Evolutionary conservation across 495 filamentous ascomycete species (phyloP).

Genomic region (Hypoxylon cercidicola): DNA sequence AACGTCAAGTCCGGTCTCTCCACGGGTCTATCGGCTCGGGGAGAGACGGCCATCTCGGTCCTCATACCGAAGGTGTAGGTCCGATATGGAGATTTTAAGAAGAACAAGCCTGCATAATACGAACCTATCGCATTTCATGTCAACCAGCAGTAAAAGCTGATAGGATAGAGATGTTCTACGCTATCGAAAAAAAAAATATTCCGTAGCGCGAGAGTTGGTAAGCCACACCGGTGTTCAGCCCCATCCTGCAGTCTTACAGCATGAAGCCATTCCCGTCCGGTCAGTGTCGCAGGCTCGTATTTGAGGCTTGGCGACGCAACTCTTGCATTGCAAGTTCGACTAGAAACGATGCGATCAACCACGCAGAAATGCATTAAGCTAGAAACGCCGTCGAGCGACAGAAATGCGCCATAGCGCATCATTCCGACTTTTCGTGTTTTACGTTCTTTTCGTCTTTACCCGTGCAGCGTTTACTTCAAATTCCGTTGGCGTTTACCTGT

Average conservation of each 20-base stretch:
- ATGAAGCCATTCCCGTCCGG: slow-evolving; percentile 23
- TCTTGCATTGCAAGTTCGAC: slow-evolving; percentile 24
- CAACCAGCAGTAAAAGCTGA: too few relatives aligned
- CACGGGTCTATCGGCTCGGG: too few relatives aligned
- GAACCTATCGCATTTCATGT: too few relatives aligned
- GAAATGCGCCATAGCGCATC: slow-evolving; percentile 30
- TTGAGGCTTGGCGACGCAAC: slow-evolving; percentile 36
- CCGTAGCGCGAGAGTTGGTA: neutral
- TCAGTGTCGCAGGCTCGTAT: slow-evolving; percentile 32
- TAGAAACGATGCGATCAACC: slow-evolving; percentile 7
- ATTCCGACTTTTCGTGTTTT: slow-evolving; percentile 10
- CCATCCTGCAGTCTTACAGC: slow-evolving; percentile 20
- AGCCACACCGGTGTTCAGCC: slow-evolving; percentile 3
- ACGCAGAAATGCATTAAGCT: slow-evolving; percentile 5
- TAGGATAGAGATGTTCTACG: too few relatives aligned
- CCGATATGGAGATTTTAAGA: too few relatives aligned
- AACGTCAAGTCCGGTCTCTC: too few relatives aligned
- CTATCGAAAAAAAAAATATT: neutral
- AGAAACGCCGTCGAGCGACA: slow-evolving; percentile 21
- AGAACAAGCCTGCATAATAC: too few relatives aligned
- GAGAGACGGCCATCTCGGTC: too few relatives aligned
- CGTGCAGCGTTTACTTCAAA: neutral
- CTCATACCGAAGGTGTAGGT: too few relatives aligned
- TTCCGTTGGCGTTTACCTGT: neutral
- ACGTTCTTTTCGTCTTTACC: slow-evolving; percentile 23